Evolutionary conservation across 1,139 yeast genomes (phyloP).

Genomic region (Candida tropicalis): DNA sequence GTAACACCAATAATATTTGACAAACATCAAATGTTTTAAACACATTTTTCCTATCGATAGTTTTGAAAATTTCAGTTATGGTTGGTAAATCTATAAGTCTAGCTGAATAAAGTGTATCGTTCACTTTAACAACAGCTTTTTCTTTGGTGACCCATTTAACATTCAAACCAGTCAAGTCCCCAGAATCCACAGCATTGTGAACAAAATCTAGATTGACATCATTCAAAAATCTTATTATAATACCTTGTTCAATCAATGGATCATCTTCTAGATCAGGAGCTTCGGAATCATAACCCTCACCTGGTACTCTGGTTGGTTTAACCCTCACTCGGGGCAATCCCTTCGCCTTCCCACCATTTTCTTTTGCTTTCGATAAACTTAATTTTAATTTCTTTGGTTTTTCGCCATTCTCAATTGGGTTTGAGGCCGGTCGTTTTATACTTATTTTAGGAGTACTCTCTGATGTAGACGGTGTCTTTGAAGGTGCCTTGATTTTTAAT

Average conservation of each 20-base stretch:
- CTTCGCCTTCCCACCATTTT: slow-evolving; percentile 17
- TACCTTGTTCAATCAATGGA: slow-evolving; percentile 87
- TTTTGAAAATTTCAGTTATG: slow-evolving; percentile 81
- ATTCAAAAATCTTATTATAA: slow-evolving; percentile 75
- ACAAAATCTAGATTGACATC: slow-evolving; percentile 79
- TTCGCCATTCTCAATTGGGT: slow-evolving; percentile 16
- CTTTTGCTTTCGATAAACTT: slow-evolving; percentile 20
- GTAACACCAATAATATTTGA: slow-evolving; percentile 81
- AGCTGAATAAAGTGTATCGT: slow-evolving; percentile 71
- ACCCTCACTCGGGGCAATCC: slow-evolving; percentile 67
- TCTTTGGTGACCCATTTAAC: slow-evolving; percentile 83
- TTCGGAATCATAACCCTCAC: slow-evolving; percentile 96
- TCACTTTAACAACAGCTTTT: slow-evolving; percentile 67
- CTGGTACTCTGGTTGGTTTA: slow-evolving; percentile 83
- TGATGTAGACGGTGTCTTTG: slow-evolving; percentile 16
- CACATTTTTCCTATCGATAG: slow-evolving; percentile 86
- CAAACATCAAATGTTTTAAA: slow-evolving; percentile 85
- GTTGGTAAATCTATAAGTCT: slow-evolving; percentile 90
- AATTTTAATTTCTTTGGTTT: slow-evolving; percentile 26
- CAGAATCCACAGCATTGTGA: slow-evolving; percentile 77
- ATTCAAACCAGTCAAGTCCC: slow-evolving; percentile 72
- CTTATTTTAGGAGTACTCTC: slow-evolving; percentile 7
- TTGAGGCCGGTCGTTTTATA: slow-evolving; percentile 12
- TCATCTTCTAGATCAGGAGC: slow-evolving; percentile 97
- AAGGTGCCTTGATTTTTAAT: slow-evolving; percentile 32